Percentiles rank a stretch among this genome's conserved stretches.
Evolutionary conservation across 164 flowering plant genomes (phyloP).

Genomic region (Amborella trichopoda): DNA sequence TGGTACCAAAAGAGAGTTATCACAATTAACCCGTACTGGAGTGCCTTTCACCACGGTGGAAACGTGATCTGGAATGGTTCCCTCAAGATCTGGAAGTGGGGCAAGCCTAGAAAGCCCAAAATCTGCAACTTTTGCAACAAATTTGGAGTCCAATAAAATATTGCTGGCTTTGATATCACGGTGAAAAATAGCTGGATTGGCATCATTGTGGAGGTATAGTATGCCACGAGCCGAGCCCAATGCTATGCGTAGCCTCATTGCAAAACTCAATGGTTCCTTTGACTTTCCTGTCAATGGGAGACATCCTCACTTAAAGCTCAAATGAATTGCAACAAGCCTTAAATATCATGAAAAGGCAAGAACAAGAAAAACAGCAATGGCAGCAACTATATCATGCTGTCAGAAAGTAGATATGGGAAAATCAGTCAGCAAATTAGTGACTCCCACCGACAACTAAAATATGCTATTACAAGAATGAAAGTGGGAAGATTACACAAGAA

Average conservation of each 20-base stretch:
- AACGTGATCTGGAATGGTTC: conserved; percentile 12
- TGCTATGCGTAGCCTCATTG: conserved; percentile 5
- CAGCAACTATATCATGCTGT: too few species aligned
- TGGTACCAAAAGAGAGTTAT: too few species aligned
- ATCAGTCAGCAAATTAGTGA: too few species aligned
- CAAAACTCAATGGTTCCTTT: conserved; percentile 12
- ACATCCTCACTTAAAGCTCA: too few species aligned
- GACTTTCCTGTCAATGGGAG: conserved; percentile 17
- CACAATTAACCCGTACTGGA: conserved; percentile 13
- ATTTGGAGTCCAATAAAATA: conserved; percentile 10
- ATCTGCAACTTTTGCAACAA: conserved; percentile 12
- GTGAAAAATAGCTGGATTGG: conserved; percentile 12
- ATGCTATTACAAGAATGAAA: too few species aligned
- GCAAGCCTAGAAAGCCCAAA: conserved; percentile 17
- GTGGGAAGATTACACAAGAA: too few species aligned
- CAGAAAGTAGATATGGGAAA: too few species aligned
- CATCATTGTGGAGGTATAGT: conserved; percentile 13
- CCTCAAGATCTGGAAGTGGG: conserved; percentile 16
- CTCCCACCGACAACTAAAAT: too few species aligned
- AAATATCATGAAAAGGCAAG: too few species aligned
- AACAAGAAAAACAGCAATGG: too few species aligned
- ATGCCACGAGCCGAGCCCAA: conserved; percentile 9
- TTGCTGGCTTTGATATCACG: conserved; percentile 14
- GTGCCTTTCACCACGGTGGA: conserved; percentile 29
- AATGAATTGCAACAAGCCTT: too few species aligned